Conservation (phyloP, 768 basidiomycete species). For the Leccinum olivaceopallidum region DNA sequence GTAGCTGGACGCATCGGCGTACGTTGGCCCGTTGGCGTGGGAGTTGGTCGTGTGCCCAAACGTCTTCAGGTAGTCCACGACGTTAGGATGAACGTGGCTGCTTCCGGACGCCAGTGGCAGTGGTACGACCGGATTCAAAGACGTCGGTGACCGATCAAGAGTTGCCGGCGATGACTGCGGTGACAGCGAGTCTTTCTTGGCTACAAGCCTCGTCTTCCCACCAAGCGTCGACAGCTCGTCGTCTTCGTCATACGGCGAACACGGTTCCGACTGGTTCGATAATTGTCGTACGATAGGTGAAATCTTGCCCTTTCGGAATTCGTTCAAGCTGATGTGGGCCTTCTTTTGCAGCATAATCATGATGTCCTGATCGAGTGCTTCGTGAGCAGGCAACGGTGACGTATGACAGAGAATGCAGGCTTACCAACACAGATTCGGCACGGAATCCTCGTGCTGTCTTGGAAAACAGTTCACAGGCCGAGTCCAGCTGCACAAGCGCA, state of each 20-base stretch:
- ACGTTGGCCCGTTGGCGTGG: conserved; percentile 25
- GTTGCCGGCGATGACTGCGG: conserved; percentile 42
- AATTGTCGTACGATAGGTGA: conserved; percentile 41
- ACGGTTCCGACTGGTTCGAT: conserved; percentile 39
- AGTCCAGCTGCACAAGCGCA: conserved; percentile 70
- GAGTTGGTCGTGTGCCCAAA: conserved; percentile 41
- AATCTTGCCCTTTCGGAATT: conserved; percentile 58
- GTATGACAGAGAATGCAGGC: conserved; percentile 12
- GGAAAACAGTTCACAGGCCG: conserved; percentile 73
- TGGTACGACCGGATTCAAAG: conserved; percentile 71
- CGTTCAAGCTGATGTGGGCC: conserved; percentile 63
- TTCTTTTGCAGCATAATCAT: conserved; percentile 66
- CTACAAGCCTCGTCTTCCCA: conserved; percentile 65
- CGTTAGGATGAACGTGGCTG: conserved; percentile 57
- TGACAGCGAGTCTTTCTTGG: conserved; percentile 58
- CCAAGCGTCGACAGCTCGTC: conserved; percentile 66
- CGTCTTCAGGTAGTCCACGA: conserved; percentile 68
- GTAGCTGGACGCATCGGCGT: conserved; percentile 26
- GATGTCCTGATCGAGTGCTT: conserved; percentile 44
- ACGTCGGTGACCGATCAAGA: conserved; percentile 67
- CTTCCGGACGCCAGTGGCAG: conserved; percentile 56
- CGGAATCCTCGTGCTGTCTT: conserved; percentile 66
- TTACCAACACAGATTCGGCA: conserved; percentile 64
- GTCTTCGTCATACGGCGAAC: conserved; percentile 49
- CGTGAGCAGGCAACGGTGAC: conserved; percentile 13